Conservation (phyloP, 345 rosid species). For the Boechera stricta region DNA sequence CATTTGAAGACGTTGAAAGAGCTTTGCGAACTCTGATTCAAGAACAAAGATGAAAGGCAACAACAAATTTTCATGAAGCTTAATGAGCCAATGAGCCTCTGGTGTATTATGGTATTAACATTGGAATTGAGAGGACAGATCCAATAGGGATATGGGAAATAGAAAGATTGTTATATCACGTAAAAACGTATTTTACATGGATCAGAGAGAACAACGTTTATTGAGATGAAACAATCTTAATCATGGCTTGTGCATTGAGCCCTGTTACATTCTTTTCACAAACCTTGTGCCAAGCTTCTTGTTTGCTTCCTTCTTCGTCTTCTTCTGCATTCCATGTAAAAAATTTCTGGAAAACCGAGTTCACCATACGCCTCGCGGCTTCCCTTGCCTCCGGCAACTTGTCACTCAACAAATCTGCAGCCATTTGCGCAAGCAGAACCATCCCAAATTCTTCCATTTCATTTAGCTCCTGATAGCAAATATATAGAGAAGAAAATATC, state of each 20-base stretch:
- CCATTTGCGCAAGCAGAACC: slow-evolving; percentile 58
- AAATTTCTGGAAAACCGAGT: slow-evolving; percentile 49
- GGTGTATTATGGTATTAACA: neutral
- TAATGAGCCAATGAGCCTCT: slow-evolving; percentile 15
- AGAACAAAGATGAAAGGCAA: slow-evolving; percentile 31
- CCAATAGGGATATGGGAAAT: neutral
- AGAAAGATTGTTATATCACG: slow-evolving; percentile 19
- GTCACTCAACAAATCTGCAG: slow-evolving; percentile 70
- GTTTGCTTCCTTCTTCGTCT: slow-evolving; percentile 59
- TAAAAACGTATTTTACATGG: slow-evolving; percentile 42
- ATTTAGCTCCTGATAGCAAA: slow-evolving; percentile 49
- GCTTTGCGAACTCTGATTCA: slow-evolving; percentile 61
- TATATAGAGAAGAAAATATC: neutral
- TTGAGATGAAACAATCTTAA: slow-evolving; percentile 57
- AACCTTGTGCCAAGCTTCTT: slow-evolving; percentile 77
- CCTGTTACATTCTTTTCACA: slow-evolving; percentile 65
- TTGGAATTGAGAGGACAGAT: neutral
- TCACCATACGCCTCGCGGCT: slow-evolving; percentile 71
- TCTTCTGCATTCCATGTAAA: slow-evolving; percentile 57
- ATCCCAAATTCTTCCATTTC: slow-evolving; percentile 71
- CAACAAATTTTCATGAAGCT: neutral
- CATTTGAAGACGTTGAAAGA: slow-evolving; percentile 70
- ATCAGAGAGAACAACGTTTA: slow-evolving; percentile 13
- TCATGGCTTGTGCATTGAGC: slow-evolving; percentile 67
- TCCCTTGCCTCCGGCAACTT: slow-evolving; percentile 91